Percentiles rank a stretch among this genome's conserved stretches.
Conservation (phyloP, 2,329 filamentous ascomycete species). For the Nigrograna mackinnonii region DNA sequence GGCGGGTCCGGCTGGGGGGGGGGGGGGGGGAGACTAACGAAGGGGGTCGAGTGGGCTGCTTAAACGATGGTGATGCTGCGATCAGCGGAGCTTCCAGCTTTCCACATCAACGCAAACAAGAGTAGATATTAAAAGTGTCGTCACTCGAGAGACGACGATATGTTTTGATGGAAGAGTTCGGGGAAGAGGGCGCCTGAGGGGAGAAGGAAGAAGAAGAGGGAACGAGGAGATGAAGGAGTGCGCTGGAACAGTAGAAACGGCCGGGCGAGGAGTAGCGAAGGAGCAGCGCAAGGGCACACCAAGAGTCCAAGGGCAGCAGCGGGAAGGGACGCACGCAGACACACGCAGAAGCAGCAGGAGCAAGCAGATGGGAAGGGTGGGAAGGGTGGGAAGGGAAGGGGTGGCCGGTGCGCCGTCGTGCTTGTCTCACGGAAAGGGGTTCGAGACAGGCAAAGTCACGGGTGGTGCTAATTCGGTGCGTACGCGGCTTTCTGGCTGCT, state of each 20-base stretch:
- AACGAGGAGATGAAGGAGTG: not conserved
- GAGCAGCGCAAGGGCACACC: too few species aligned
- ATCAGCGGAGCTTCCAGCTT: constrained; percentile 28
- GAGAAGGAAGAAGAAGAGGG: constrained; percentile 2
- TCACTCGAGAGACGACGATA: constrained; percentile 13
- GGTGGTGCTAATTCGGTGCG: constrained; percentile 24
- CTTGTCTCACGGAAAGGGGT: constrained; percentile 30
- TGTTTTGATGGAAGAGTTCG: constrained; percentile 15
- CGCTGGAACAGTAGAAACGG: too few species aligned
- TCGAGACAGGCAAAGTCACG: constrained; percentile 31
- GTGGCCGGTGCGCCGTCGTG: constrained; percentile 16
- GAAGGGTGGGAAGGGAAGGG: constrained; percentile 13
- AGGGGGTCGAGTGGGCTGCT: constrained; percentile 12
- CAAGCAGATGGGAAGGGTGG: constrained; percentile 20
- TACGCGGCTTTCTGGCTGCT: constrained; percentile 15
- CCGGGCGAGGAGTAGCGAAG: too few species aligned
- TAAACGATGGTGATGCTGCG: constrained; percentile 35
- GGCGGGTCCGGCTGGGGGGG: constrained; percentile 19
- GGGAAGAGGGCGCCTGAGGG: constrained; percentile 18
- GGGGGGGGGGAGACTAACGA: constrained; percentile 16
- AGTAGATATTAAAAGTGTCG: constrained; percentile 16
- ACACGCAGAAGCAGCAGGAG: too few species aligned
- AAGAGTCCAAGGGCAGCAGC: too few species aligned
- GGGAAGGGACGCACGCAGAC: not conserved
- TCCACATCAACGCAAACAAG: constrained; percentile 21